Evolutionary conservation across 108 stramenopile genomes (phyloP).

Genomic region (Aureococcus anophagefferens): DNA sequence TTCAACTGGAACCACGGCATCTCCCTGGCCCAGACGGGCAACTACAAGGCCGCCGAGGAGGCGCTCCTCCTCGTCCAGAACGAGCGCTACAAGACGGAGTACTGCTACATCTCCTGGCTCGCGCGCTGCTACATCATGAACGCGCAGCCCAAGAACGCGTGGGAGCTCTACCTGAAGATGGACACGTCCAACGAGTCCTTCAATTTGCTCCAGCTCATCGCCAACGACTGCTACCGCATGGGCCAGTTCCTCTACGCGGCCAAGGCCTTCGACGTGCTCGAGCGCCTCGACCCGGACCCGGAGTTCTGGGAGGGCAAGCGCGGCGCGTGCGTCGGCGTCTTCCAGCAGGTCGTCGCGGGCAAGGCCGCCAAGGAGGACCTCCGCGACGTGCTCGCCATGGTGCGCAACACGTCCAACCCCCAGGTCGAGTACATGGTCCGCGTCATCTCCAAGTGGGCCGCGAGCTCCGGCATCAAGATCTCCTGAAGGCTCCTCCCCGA

Average conservation of each 20-base stretch:
- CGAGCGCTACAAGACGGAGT: conserved; percentile 54
- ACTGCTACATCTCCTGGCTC: conserved; percentile 60
- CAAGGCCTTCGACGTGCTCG: conserved; percentile 58
- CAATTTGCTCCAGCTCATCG: conserved; percentile 66
- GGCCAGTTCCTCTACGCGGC: conserved; percentile 59
- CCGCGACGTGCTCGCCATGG: conserved; percentile 53
- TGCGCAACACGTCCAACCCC: conserved; percentile 52
- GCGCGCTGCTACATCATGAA: conserved; percentile 69
- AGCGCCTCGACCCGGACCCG: conserved; percentile 61
- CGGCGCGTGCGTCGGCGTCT: conserved; percentile 67
- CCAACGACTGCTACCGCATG: conserved; percentile 71
- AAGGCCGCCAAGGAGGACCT: conserved; percentile 49
- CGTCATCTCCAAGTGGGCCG: conserved; percentile 54
- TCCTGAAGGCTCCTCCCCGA: too few species aligned
- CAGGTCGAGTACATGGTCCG: conserved; percentile 62
- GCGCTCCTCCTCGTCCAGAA: conserved; percentile 53
- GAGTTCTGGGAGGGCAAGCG: conserved; percentile 72
- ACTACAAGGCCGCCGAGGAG: conserved; percentile 49
- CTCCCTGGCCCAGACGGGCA: conserved; percentile 33
- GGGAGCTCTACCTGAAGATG: conserved; percentile 70
- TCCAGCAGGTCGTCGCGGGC: conserved; percentile 55
- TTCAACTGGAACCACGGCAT: conserved; percentile 84
- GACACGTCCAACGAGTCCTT: conserved; percentile 52
- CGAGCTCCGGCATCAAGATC: conserved; percentile 40
- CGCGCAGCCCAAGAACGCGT: conserved; percentile 59